Percentiles rank a stretch among this genome's conserved stretches.
These are phyloP conservation scores for Torulaspora pretoriensis DNA, from an alignment of 1,139 yeast species.

Conservation along the genomic window DNA sequence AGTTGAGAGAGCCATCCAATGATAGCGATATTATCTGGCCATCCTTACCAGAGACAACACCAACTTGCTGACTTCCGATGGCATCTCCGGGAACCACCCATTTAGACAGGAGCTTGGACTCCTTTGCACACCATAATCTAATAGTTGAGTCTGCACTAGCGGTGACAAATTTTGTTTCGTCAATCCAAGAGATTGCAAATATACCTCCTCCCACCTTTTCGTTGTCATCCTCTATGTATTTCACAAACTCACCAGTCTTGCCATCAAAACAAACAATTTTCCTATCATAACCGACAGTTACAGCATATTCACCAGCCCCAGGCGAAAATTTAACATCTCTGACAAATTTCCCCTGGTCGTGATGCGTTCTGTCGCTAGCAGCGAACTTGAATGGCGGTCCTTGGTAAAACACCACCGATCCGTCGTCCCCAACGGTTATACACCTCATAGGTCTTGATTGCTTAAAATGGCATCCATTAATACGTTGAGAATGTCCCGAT, in stretches of 20 bases:
- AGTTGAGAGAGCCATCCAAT: conserved; percentile 63
- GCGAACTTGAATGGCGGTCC: conserved; percentile 94
- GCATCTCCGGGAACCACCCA: conserved; percentile 44
- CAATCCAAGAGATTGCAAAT: conserved; percentile 70
- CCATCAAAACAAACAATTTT: conserved; percentile 78
- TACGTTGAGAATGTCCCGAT: conserved; percentile 83
- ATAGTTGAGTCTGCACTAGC: conserved; percentile 79
- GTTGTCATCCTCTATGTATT: conserved; percentile 51
- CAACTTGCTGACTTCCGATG: conserved; percentile 70
- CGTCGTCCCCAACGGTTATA: conserved; percentile 88
- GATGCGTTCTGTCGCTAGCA: conserved; percentile 67
- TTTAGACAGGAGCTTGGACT: conserved; percentile 40
- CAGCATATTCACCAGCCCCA: conserved; percentile 60
- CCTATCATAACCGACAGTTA: conserved; percentile 87
- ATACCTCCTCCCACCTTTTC: conserved; percentile 61
- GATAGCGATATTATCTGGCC: conserved; percentile 63
- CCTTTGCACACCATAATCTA: conserved; percentile 55
- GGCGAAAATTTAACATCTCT: conserved; percentile 83
- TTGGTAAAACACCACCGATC: conserved; percentile 73
- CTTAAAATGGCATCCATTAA: conserved; percentile 80
- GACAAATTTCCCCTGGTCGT: conserved; percentile 59
- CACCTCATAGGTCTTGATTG: conserved; percentile 93
- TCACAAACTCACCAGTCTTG: conserved; percentile 69
- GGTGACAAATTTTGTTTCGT: conserved; percentile 61
- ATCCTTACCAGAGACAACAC: conserved; percentile 61